These are phyloP conservation scores for Ambrosia trifida DNA, from an alignment of 129 eudicot genomes.

Conservation along the genomic window DNA sequence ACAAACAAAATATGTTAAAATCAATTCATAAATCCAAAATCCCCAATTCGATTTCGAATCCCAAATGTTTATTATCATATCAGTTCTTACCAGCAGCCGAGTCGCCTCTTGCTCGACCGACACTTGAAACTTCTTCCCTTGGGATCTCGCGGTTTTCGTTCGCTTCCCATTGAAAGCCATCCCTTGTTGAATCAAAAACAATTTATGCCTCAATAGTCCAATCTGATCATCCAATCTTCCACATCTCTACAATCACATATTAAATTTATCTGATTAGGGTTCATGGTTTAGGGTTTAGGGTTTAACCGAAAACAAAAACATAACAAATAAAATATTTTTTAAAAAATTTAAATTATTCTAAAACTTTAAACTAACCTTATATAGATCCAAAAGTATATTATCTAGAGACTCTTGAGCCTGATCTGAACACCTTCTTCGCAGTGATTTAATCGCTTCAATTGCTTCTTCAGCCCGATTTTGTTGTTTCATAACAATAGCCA, in stretches of 20 bases:
- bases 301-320: background rate
- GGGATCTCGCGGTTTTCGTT: conserved; percentile 95
- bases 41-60: background rate
- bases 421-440: conserved; percentile 81
- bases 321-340: background rate
- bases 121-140: conserved; percentile 97
- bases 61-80: background rate
- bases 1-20: background rate
- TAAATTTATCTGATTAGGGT: background rate
- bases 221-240: conserved; percentile 98
- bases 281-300: no score
- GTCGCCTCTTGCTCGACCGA: conserved; percentile 99
- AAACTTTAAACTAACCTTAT: conserved; percentile 52
- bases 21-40: background rate
- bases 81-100: conserved; percentile 66
- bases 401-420: conserved; percentile 98
- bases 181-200: conserved; percentile 95
- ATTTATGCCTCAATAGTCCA: conserved; percentile 73
- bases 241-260: conserved; percentile 65
- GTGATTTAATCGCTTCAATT: conserved; percentile 87
- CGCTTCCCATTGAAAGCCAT: conserved; percentile 98
- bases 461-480: conserved; percentile 98
- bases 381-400: conserved; percentile 90
- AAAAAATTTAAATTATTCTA: background rate
- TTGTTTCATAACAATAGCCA: conserved; percentile 99